A percentile compares a stretch with the other conserved stretches of the same genome.
phyloP scores from a whole-genome alignment of 23 red algal species.

The Gracilaria gracilis region DNA sequence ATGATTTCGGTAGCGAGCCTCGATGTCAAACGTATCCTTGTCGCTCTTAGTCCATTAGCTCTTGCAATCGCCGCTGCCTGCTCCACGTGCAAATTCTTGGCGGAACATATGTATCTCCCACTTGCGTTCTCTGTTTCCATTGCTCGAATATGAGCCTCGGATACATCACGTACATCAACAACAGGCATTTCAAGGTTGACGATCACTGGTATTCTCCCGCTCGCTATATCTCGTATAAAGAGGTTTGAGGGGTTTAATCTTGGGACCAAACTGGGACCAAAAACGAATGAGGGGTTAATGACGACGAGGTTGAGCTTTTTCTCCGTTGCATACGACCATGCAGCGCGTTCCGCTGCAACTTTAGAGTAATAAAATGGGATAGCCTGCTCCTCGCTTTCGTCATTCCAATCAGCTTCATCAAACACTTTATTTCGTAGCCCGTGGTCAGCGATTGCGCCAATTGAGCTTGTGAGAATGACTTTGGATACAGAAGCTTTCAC shows the following conservation, averaged over 20 bases:
- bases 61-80: constrained; percentile 6
- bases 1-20: constrained; percentile 31
- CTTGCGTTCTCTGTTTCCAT: constrained; percentile 40
- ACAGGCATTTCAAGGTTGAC: constrained; percentile 34
- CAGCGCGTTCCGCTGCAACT: constrained; percentile 71
- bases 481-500: constrained; percentile 47
- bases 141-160: constrained; percentile 73
- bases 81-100: constrained; percentile 20
- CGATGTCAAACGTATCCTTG: constrained; percentile 14
- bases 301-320: constrained; percentile 57
- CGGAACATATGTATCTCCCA: constrained; percentile 61
- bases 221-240: constrained; percentile 44
- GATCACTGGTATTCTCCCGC: constrained; percentile 24
- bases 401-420: constrained; percentile 83
- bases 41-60: constrained; percentile 12
- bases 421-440: constrained; percentile 35
- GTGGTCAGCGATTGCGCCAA: constrained; percentile 67
- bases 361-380: constrained; percentile 83
- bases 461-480: constrained; percentile 80
- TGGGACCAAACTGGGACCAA: constrained; percentile 67
- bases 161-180: constrained; percentile 90
- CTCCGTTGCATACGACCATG: constrained; percentile 64
- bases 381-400: not conserved
- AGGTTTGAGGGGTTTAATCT: constrained; percentile 43
- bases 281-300: constrained; percentile 68